Conservation (phyloP, 208 protist species). For the Leishmania major region DNA sequence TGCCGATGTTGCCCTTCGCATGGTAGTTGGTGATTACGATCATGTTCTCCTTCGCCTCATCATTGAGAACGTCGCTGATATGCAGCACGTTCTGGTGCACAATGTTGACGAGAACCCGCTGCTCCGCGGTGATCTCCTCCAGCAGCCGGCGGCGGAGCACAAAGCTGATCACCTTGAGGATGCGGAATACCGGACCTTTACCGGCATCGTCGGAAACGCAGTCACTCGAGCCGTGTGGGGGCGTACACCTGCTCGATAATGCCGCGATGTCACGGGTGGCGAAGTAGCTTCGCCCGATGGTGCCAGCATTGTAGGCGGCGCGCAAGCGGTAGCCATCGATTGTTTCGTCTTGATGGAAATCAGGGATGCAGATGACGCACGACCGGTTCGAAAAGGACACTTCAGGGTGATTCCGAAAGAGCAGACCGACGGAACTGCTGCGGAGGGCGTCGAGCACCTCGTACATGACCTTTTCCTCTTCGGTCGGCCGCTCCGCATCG, state of each 20-base stretch:
- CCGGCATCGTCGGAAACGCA: constrained; percentile 5
- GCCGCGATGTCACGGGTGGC: constrained; percentile 26
- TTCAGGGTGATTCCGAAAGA: constrained; percentile 76
- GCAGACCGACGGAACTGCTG: constrained; percentile 47
- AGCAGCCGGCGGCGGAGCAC: constrained; percentile 49
- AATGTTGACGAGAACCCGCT: constrained; percentile 60
- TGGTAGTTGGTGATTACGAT: constrained; percentile 70
- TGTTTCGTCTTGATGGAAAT: constrained; percentile 58
- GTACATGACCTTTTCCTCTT: constrained; percentile 49
- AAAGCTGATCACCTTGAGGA: constrained; percentile 83
- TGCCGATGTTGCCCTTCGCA: constrained; percentile 40
- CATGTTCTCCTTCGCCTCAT: constrained; percentile 77
- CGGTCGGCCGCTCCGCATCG: constrained; percentile 24
- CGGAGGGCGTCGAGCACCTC: constrained; percentile 49
- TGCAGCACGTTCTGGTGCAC: constrained; percentile 54
- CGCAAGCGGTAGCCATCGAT: constrained; percentile 57
- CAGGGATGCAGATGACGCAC: constrained; percentile 66
- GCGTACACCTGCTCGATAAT: constrained; percentile 9
- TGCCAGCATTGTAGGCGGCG: constrained; percentile 57
- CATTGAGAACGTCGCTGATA: constrained; percentile 71
- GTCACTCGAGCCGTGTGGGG: background rate
- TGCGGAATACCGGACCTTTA: constrained; percentile 17
- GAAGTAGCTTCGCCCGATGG: constrained; percentile 74
- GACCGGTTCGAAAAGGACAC: constrained; percentile 80
- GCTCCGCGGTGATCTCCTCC: constrained; percentile 57